Evolutionary conservation across 2,329 filamentous ascomycete genomes (phyloP), one percentile per base, ranked within the genome.

Genomic region (Neocucurbitaria cava): DNA sequence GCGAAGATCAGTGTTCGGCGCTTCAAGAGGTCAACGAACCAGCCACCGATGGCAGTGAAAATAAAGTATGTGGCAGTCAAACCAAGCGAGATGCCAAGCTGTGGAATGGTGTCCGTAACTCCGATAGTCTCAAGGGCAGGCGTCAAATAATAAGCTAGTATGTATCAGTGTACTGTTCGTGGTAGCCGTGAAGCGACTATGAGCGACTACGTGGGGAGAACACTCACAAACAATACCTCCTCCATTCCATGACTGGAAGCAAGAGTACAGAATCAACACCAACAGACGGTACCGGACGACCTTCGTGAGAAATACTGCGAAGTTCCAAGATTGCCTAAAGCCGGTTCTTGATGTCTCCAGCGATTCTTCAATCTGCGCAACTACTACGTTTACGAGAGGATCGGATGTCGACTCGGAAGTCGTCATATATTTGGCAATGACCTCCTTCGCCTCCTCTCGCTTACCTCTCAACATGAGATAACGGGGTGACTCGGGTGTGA

Each of bases 211-310:
- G n/a, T n/a, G n/a, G n/a, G n/a, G n/a, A n/a, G n/a, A n/a, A 38
- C 31, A 50, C 40, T 50, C 28, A 3, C 72, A 75, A 51, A 81
- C 78, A 54, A 80, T 79, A n/a, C 77, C 75, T 35, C 78, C 78
- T 9, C 78, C 78, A 44, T 79, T 80, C 79, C 79, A 81, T 49
- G 78, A 76, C 56, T 81, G 78, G 62, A 81, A 81, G 42, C 78
- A 52, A 1, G 77, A 80, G 60, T 82, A 82, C 8, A 82, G 64
- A 17, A 78, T 59, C 13, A 82, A 62, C 9, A 81, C 76, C 1
- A 81, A 50, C 3, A 81, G 68, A 21, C 80, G 74, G 58, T 76
- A 82, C 35, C 77, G 67, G 11, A 78, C 79, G 1, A 72, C 60
- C 59, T 74, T 77, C 13, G 76, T 80, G 64, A 81, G 77, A 61